Percentiles rank a stretch among this genome's conserved stretches.
Evolutionary conservation across 805 yeast genomes (phyloP).

Genomic region (Ogataea angusta): DNA sequence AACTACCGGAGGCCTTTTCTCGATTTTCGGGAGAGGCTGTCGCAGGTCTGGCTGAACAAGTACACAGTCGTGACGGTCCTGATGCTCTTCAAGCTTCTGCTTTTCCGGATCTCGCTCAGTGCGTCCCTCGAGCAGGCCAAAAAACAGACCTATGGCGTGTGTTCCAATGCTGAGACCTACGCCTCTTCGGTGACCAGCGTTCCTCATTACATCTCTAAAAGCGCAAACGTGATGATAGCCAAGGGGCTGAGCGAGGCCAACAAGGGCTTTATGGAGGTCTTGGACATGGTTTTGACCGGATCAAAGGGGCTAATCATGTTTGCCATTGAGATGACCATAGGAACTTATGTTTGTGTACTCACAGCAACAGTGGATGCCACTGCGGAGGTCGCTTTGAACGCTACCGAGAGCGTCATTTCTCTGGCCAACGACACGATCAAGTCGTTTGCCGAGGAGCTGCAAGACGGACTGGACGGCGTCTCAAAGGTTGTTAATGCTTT

Average conservation of each 20-base stretch:
- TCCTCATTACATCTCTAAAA: conserved; percentile 54
- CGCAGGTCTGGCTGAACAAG: conserved; percentile 67
- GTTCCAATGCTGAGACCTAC: conserved; percentile 44
- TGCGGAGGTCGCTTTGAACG: conserved; percentile 67
- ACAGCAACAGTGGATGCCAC: conserved; percentile 72
- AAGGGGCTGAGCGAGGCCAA: conserved; percentile 47
- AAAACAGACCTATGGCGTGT: conserved; percentile 39
- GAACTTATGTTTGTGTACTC: conserved; percentile 82
- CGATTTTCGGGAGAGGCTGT: conserved; percentile 47
- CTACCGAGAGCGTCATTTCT: conserved; percentile 60
- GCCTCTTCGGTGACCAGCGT: conserved; percentile 36
- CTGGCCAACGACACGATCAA: conserved; percentile 60
- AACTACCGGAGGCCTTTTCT: conserved; percentile 39
- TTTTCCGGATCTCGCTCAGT: conserved; percentile 51
- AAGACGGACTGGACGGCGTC: conserved; percentile 62
- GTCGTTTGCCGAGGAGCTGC: conserved; percentile 55
- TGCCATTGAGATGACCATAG: conserved; percentile 67
- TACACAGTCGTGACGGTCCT: conserved; percentile 55
- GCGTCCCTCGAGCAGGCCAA: conserved; percentile 41
- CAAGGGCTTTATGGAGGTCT: conserved; percentile 39
- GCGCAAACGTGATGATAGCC: conserved; percentile 52
- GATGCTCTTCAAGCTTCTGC: conserved; percentile 53
- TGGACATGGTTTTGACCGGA: conserved; percentile 50
- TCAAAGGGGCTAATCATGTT: conserved; percentile 60
- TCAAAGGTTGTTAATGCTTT: conserved; percentile 56